These are phyloP conservation scores for Xerocomellus chrysenteron DNA, from an alignment of 768 basidiomycete species.

Conservation along the genomic window DNA sequence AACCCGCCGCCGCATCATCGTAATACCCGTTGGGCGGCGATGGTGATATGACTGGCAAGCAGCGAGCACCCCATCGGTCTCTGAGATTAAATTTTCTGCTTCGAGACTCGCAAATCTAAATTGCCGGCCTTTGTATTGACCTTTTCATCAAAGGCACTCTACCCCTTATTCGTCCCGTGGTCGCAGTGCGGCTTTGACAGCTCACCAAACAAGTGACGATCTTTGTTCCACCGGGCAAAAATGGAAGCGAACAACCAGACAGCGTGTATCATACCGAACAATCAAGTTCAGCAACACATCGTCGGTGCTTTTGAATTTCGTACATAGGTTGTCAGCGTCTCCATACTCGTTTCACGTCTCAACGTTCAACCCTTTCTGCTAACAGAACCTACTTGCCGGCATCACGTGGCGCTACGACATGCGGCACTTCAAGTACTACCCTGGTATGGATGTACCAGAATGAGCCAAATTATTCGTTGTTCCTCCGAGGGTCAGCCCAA, in stretches of 20 bases:
- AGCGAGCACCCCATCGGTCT: neutral
- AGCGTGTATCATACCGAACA: neutral
- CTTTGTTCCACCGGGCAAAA: conserved; percentile 19
- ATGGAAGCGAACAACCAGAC: conserved; percentile 22
- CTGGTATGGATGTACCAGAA: neutral
- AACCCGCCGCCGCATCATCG: conserved; percentile 15
- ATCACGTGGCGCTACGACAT: conserved; percentile 21
- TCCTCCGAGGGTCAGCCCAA: conserved; percentile 6
- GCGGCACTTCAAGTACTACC: neutral
- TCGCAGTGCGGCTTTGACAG: conserved; percentile 13
- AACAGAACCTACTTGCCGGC: conserved; percentile 29
- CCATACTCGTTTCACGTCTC: conserved; percentile 28
- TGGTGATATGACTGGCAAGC: conserved; percentile 3
- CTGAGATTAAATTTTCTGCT: conserved; percentile 19
- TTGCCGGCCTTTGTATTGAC: conserved; percentile 10
- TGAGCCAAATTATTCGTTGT: neutral
- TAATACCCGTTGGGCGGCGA: conserved; percentile 7
- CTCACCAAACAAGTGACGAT: conserved; percentile 13
- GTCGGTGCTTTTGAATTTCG: conserved; percentile 13
- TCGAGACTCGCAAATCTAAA: conserved; percentile 19
- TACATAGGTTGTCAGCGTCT: conserved; percentile 16
- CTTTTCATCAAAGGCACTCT: conserved; percentile 14
- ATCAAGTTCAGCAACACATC: conserved; percentile 9
- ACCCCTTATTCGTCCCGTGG: conserved; percentile 2
- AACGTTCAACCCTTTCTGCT: conserved; percentile 12